These are phyloP conservation scores for Trichoderma endophyticum DNA, from an alignment of 2,329 filamentous ascomycete genomes.

Conservation along the genomic window DNA sequence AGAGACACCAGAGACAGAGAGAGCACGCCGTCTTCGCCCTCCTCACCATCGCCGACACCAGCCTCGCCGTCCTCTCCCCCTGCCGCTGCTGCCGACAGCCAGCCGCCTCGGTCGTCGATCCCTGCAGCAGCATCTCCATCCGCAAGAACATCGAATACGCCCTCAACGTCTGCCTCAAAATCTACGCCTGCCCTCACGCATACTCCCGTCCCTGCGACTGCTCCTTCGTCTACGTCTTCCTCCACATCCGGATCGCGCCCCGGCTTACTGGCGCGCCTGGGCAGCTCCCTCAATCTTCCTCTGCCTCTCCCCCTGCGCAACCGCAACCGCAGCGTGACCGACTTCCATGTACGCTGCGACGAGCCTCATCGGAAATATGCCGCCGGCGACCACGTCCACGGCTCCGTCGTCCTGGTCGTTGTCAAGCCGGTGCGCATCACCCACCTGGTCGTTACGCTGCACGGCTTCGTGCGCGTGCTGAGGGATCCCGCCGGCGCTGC, in stretches of 20 bases:
- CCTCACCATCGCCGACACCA: conserved; percentile 22
- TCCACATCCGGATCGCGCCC: conserved; percentile 34
- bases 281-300: conserved; percentile 42
- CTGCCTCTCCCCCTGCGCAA: conserved; percentile 49
- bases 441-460: conserved; percentile 73
- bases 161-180: background rate
- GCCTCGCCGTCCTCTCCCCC: conserved; percentile 20
- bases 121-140: background rate
- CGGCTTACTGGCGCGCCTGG: conserved; percentile 51
- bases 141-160: background rate
- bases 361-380: conserved; percentile 75
- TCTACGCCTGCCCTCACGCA: background rate
- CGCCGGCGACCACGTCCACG: conserved; percentile 71
- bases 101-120: background rate
- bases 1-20: background rate
- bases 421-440: conserved; percentile 74
- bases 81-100: background rate
- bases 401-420: conserved; percentile 68
- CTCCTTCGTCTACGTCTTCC: conserved; percentile 24
- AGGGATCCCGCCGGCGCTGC: conserved; percentile 62
- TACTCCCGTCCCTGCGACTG: background rate
- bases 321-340: conserved; percentile 63
- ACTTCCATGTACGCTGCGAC: conserved; percentile 74
- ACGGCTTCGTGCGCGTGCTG: conserved; percentile 76
- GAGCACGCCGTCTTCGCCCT: background rate